Conservation (phyloP, 306 rosid species). For the peach (Prunus persica) region DNA sequence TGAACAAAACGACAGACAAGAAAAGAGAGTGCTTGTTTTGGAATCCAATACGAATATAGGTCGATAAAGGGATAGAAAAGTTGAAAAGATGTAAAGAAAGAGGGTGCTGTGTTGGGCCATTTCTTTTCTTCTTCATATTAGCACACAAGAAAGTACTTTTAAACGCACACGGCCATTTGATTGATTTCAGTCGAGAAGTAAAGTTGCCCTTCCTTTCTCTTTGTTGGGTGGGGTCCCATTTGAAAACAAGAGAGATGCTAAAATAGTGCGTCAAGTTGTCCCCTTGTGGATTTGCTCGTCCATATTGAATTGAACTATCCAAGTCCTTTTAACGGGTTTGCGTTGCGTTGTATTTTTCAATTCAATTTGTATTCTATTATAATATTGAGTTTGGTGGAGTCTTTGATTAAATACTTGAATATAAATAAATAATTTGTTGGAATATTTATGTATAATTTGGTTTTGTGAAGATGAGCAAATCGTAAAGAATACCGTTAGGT, state of each 20-base stretch:
- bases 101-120: slow-evolving; percentile 6
- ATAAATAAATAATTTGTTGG: background rate
- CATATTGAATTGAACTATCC: no score
- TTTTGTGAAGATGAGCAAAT: no score
- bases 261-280: background rate
- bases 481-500: background rate
- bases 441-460: no score
- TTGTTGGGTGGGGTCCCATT: slow-evolving; percentile 3
- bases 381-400: background rate
- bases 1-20: background rate
- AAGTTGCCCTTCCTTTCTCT: background rate
- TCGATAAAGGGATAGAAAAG: background rate
- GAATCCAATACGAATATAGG: background rate
- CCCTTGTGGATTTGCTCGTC: background rate
- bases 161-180: slow-evolving; percentile 19
- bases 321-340: no score
- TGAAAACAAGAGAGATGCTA: slow-evolving; percentile 10
- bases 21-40: background rate
- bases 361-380: no score
- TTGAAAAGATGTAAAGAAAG: background rate
- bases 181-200: background rate
- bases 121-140: background rate
- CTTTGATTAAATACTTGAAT: background rate
- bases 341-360: no score
- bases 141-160: slow-evolving; percentile 16